Evolutionary conservation across 2,329 filamentous ascomycete species (phyloP).

Genomic region (Colletotrichum sp.): DNA sequence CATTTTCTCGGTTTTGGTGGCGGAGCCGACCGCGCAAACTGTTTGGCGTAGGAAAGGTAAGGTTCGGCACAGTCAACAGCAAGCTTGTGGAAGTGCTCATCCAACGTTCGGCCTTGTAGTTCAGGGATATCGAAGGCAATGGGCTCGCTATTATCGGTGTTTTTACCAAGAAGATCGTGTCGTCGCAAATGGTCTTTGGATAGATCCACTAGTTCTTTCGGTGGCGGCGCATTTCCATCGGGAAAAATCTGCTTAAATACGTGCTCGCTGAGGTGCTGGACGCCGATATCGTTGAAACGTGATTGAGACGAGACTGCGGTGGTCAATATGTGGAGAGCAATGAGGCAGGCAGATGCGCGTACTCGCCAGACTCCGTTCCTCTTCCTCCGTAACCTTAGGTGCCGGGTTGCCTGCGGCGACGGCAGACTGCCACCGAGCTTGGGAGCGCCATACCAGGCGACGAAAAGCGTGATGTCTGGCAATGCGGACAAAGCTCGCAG

Average conservation of each 20-base stretch:
- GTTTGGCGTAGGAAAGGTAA: constrained; percentile 76
- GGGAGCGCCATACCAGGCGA: constrained; percentile 37
- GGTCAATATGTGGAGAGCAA: background rate
- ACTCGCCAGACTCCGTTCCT: constrained; percentile 44
- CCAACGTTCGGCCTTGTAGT: constrained; percentile 80
- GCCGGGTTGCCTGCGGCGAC: constrained; percentile 29
- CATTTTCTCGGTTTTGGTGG: constrained; percentile 71
- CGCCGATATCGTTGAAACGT: constrained; percentile 89
- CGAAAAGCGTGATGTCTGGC: constrained; percentile 52
- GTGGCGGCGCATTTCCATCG: constrained; percentile 57
- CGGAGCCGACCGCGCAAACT: constrained; percentile 70
- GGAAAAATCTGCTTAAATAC: constrained; percentile 86
- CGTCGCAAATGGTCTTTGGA: constrained; percentile 82
- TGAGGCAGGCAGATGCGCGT: constrained; percentile 25
- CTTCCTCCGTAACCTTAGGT: constrained; percentile 6
- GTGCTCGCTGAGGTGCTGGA: constrained; percentile 89
- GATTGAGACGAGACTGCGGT: constrained; percentile 57
- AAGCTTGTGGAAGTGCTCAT: constrained; percentile 92
- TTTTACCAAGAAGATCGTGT: constrained; percentile 91
- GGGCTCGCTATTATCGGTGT: constrained; percentile 75
- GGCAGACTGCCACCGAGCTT: constrained; percentile 50
- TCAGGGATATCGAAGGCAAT: constrained; percentile 86
- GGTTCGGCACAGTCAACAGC: constrained; percentile 88
- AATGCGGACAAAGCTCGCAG: constrained; percentile 55
- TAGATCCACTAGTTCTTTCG: constrained; percentile 77